A percentile compares a stretch with the other conserved stretches of the same genome.
Conservation (phyloP, 345 rosid species). For the Lepidium aucheri region DNA sequence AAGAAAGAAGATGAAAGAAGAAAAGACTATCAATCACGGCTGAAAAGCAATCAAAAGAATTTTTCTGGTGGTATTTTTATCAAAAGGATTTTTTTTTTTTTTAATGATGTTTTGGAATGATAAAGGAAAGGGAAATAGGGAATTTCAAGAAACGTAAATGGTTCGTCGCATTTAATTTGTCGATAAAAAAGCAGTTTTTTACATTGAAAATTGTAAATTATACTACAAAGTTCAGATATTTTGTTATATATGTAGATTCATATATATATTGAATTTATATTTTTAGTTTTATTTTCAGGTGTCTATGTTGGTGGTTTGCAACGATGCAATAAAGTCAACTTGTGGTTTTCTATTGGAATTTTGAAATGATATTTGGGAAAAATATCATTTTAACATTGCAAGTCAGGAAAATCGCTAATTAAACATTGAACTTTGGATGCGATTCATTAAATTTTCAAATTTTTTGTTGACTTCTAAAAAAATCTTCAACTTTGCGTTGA, state of each 20-base stretch:
- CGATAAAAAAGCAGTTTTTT: background rate
- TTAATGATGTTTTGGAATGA: background rate
- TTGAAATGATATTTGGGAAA: background rate
- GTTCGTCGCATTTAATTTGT: conserved; percentile 15
- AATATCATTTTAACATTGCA: too few species aligned
- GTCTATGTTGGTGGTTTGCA: conserved; percentile 8
- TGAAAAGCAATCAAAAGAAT: background rate
- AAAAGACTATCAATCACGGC: background rate
- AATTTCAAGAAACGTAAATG: conserved; percentile 20
- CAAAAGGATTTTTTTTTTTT: too few species aligned
- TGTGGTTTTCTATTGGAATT: background rate
- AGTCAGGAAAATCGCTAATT: too few species aligned
- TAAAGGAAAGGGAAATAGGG: background rate
- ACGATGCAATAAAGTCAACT: conserved; percentile 4
- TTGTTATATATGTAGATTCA: background rate
- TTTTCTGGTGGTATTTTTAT: background rate
- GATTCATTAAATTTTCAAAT: too few species aligned
- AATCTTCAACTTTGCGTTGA: too few species aligned
- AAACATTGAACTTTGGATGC: too few species aligned
- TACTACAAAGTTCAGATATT: background rate
- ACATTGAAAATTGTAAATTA: conserved; percentile 1
- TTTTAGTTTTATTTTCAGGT: conserved; percentile 7
- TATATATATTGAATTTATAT: background rate
- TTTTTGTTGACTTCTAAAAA: too few species aligned
- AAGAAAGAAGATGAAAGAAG: background rate